These are phyloP conservation scores for Xylaria flabelliformis DNA, from an alignment of 495 filamentous ascomycete species.

Conservation along the genomic window DNA sequence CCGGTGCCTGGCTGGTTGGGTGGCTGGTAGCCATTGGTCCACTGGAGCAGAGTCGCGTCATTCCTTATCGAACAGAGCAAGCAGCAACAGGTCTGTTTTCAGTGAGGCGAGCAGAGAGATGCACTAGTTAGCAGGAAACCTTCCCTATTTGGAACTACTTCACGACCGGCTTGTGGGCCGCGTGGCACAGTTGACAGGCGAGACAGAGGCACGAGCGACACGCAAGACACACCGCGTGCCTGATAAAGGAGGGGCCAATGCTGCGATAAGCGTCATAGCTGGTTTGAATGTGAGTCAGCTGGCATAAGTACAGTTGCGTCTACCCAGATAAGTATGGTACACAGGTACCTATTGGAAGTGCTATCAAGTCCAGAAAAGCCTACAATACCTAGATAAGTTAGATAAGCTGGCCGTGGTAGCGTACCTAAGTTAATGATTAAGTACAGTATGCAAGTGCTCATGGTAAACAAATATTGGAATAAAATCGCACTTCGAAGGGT, in stretches of 20 bases:
- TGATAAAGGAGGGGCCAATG: constrained; percentile 25
- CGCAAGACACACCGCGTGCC: constrained; percentile 21
- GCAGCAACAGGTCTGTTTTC: not conserved
- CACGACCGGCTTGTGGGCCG: not conserved
- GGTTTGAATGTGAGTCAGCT: constrained; percentile 15
- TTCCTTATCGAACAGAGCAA: constrained; percentile 29
- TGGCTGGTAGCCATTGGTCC: not conserved
- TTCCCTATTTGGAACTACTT: constrained; percentile 18
- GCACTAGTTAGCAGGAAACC: constrained; percentile 20
- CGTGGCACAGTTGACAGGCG: constrained; percentile 4
- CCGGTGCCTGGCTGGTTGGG: constrained; percentile 29
- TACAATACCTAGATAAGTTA: not conserved
- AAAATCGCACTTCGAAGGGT: not conserved
- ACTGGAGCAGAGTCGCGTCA: constrained; percentile 25
- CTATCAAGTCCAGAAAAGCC: not conserved
- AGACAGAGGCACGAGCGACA: not conserved
- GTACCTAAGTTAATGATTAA: not conserved
- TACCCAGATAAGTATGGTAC: not conserved
- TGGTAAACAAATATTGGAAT: not conserved
- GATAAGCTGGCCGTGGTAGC: not conserved
- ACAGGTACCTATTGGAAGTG: not conserved
- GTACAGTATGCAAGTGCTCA: not conserved
- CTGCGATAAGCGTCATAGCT: constrained; percentile 26
- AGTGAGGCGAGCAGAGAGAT: not conserved
- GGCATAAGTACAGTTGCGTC: not conserved